Base-by-base conservation (phyloP, 108 stramenopile species). In the Cyclostephanos tholiformis region DNA sequence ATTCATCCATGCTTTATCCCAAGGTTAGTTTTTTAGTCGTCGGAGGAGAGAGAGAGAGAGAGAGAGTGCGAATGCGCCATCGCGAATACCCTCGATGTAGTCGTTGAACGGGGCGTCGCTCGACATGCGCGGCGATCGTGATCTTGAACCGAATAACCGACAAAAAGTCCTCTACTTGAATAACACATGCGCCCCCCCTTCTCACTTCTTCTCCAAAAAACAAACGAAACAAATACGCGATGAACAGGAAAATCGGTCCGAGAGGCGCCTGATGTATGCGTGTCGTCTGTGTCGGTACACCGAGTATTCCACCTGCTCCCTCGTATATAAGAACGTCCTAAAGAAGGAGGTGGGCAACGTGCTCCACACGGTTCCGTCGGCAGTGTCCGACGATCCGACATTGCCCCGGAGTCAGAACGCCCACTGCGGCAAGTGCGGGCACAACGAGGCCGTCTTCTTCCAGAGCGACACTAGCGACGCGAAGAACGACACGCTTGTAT, bases 1-100 rank as follows among this genome's bases (percentile, higher is more conserved):
- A 95, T 81, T 95, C 94, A 0, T 90, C 90, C 48, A 95, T 95
- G 94, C 70, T 95, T 14, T 95, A 95, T 88, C 94, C 94, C 38
- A 88, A 94, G 80, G 91, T 91, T 77, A 67, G 90, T 70, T 43
- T 39, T 39, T 22, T 48, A 25, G 35, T 55, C 19, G 23, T 19
- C 22, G 62, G 4, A 20, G 25, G 16, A 13, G 46, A n/a, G 46
- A 10, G 10, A 4, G 50, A 51, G 20, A 6, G 36, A 36, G 36
- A 6, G 4, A 6, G 36, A 6, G n/a, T n/a, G n/a, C n/a, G n/a
- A n/a, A n/a, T n/a, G n/a, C n/a, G n/a, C n/a, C n/a, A n/a, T n/a
- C n/a, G n/a, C n/a, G n/a, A n/a, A n/a, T n/a, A n/a, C n/a, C n/a
- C n/a, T n/a, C n/a, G n/a, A n/a, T n/a, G n/a, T n/a, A n/a, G n/a